Evolutionary conservation across 345 rosid genomes (phyloP), one percentile per base, ranked within the genome.

Genomic region (Turnera subulata): DNA sequence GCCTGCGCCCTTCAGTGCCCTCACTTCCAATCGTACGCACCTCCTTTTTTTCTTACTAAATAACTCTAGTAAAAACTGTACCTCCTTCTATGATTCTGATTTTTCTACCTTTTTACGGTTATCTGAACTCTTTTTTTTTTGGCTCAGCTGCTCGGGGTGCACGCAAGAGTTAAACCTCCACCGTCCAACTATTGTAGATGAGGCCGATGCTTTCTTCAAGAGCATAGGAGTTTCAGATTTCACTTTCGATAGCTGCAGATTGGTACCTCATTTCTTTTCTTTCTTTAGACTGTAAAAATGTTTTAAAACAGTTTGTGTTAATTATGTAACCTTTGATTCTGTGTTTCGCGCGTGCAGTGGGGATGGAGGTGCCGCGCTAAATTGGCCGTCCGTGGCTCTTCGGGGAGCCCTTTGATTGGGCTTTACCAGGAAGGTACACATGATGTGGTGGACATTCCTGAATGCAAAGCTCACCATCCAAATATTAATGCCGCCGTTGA

Each of bases 291-390:
- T 11, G 2, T 45, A 5, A 16, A 17, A n/a, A n/a, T n/a, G n/a
- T 13, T 23, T 16, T 32, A n/a, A n/a, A n/a, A n/a, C n/a, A n/a
- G n/a, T 13, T 45, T 33, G 14, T 23, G 19, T 59, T 64, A 64
- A 43, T 58, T n/a, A n/a, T n/a, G n/a, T 14, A 4, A 38, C 22
- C 50, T 69, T 64, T 65, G 51, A 57, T 62, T 21, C 23, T 51
- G 6, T 59, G 54, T 13, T 37, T 72, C 38, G 17, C 21, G 19
- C 55, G 43, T 38, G 25, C 82, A 92, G 95, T 83, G 89, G 84
- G 98, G 82, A 61, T 92, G 95, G 98, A 78, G 96, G 53, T 89
- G 96, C 64, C 82, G 95, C 46, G 98, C 98, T 3, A 92, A 92
- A 59, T 54, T 92, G 23, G 98, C 95, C 1, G 80, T 89, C 60